Conservation (phyloP, 768 basidiomycete genomes). For the Chalciporus chontae region DNA sequence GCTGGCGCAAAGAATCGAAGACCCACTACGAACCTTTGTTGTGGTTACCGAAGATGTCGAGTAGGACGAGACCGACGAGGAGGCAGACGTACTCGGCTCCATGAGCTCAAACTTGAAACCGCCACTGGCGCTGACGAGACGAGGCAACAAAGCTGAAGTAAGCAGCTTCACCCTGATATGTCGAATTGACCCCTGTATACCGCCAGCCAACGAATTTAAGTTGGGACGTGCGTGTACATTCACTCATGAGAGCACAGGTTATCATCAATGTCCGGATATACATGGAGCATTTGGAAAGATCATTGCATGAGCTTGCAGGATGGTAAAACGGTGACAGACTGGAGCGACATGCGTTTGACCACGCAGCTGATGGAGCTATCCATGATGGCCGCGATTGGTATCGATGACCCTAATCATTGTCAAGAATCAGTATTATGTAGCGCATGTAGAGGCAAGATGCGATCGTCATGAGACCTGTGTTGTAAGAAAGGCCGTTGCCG, state of each 20-base stretch:
- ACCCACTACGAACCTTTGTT: conserved; percentile 40
- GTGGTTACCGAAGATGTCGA: conserved; percentile 27
- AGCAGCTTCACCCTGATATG: neutral
- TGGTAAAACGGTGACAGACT: neutral
- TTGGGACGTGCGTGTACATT: too few relatives aligned
- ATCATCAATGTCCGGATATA: too few relatives aligned
- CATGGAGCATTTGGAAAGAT: neutral
- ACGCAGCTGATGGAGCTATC: conserved; percentile 16
- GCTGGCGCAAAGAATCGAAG: neutral
- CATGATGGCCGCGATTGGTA: conserved; percentile 24
- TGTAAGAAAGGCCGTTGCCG: neutral
- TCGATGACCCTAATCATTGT: conserved; percentile 20
- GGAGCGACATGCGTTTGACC: conserved; percentile 15
- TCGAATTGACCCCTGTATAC: conserved; percentile 3
- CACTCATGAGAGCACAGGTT: too few relatives aligned
- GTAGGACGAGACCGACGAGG: neutral
- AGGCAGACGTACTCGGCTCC: conserved; percentile 13
- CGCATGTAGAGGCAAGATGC: conserved; percentile 5
- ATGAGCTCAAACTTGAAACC: conserved; percentile 3
- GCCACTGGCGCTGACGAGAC: neutral
- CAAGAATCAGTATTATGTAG: conserved; percentile 1
- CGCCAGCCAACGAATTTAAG: too few relatives aligned
- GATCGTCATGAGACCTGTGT: conserved; percentile 7
- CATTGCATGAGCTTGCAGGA: neutral
- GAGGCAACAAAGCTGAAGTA: neutral